Percentiles rank a stretch among this genome's conserved stretches.
phyloP scores from a whole-genome alignment of 805 yeast species.

The Ogataea corticis region DNA sequence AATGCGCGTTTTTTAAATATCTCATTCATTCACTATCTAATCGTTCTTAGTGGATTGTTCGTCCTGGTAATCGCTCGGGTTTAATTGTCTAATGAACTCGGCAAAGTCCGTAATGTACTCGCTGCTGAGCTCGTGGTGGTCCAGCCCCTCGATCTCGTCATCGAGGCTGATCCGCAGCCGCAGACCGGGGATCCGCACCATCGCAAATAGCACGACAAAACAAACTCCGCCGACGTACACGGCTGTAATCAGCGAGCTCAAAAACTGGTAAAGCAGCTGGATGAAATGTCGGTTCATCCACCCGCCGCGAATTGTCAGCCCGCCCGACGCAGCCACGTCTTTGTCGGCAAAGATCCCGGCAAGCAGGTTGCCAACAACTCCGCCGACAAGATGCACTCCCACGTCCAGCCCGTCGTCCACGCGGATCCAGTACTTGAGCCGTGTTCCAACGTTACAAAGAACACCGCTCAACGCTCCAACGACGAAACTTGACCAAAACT shows the following conservation, averaged over 20 bases:
- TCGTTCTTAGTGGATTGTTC: slow-evolving; percentile 2
- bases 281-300: slow-evolving; percentile 85
- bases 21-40: not conserved
- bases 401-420: slow-evolving; percentile 90
- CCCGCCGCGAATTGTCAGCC: slow-evolving; percentile 75
- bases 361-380: slow-evolving; percentile 76
- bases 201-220: slow-evolving; percentile 57
- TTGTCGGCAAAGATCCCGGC: slow-evolving; percentile 84
- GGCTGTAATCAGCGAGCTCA: slow-evolving; percentile 40
- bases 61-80: slow-evolving; percentile 23
- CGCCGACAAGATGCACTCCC: slow-evolving; percentile 95
- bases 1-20: not conserved
- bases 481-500: slow-evolving; percentile 80
- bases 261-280: slow-evolving; percentile 73
- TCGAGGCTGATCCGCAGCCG: slow-evolving; percentile 71
- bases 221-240: slow-evolving; percentile 70
- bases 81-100: slow-evolving; percentile 83
- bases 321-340: slow-evolving; percentile 65
- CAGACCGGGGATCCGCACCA: slow-evolving; percentile 76
- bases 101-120: slow-evolving; percentile 92
- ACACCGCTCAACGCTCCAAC: slow-evolving; percentile 76
- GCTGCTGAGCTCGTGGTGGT: slow-evolving; percentile 80
- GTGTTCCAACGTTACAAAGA: slow-evolving; percentile 80
- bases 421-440: slow-evolving; percentile 69
- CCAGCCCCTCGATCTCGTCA: slow-evolving; percentile 76